Conservation (phyloP, 306 rosid species). For the Gleditsia sinensis region DNA sequence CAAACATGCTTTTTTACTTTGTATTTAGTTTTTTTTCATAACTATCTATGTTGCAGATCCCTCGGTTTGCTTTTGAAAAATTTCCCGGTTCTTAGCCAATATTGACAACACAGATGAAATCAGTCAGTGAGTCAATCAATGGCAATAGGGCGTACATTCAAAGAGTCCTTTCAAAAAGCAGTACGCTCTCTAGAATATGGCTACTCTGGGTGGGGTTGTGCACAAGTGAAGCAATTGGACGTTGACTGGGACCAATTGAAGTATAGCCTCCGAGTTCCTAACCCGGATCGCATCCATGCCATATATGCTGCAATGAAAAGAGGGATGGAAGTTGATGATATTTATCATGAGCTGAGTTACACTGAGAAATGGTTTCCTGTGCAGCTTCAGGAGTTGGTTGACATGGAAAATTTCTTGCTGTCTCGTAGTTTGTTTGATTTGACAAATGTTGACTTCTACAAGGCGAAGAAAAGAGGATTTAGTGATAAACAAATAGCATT, state of each 20-base stretch:
- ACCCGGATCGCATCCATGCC: conserved; percentile 87
- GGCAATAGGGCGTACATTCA: conserved; percentile 91
- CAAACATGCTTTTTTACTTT: background rate
- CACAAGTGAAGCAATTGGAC: conserved; percentile 68
- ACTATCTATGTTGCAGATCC: conserved; percentile 66
- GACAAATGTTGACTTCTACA: conserved; percentile 66
- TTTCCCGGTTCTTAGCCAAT: conserved; percentile 93
- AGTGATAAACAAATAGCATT: conserved; percentile 93
- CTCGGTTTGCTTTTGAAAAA: conserved; percentile 91
- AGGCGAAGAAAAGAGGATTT: conserved; percentile 88
- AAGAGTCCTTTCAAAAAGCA: conserved; percentile 92
- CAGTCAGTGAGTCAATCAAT: conserved; percentile 90
- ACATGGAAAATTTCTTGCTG: conserved; percentile 73
- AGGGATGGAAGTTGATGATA: conserved; percentile 83
- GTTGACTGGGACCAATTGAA: conserved; percentile 84
- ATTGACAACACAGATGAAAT: conserved; percentile 92
- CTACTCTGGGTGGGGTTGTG: conserved; percentile 87
- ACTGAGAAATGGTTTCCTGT: conserved; percentile 89
- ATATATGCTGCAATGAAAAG: conserved; percentile 89
- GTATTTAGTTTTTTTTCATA: background rate
- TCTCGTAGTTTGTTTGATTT: conserved; percentile 58
- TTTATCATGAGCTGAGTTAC: conserved; percentile 70
- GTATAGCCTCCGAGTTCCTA: conserved; percentile 88
- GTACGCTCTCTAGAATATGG: conserved; percentile 87
- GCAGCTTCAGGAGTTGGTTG: conserved; percentile 79